Evolutionary conservation across 192 early-diverging fungal species (phyloP).

Genomic region (Anaeromyces robustus): DNA sequence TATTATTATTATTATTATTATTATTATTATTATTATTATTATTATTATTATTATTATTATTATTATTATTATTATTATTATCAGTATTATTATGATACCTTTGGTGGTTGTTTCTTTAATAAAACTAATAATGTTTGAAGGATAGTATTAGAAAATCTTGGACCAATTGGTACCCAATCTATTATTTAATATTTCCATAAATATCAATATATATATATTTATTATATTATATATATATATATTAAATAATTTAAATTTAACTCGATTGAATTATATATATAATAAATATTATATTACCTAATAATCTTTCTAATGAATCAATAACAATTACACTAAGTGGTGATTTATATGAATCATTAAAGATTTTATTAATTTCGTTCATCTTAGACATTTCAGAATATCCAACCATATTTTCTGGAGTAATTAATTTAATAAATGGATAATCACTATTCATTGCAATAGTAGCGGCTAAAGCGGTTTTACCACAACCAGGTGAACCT

Average conservation of each 20-base stretch:
- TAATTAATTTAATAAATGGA: constrained; percentile 94
- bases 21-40: background rate
- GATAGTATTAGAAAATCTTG: constrained; percentile 83
- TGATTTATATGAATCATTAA: constrained; percentile 93
- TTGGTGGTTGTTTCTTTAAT: constrained; percentile 79
- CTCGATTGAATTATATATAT: background rate
- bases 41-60: background rate
- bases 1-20: too few relatives aligned
- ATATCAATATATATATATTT: too few relatives aligned
- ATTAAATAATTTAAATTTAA: background rate
- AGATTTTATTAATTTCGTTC: constrained; percentile 78
- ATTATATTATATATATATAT: background rate
- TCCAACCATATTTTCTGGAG: constrained; percentile 91
- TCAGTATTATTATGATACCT: constrained; percentile 17
- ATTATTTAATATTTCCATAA: background rate
- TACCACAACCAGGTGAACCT: constrained; percentile 70
- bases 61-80: constrained; percentile 5
- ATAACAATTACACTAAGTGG: constrained; percentile 85
- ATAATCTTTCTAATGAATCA: constrained; percentile 81
- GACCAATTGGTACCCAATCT: constrained; percentile 91
- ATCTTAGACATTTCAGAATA: constrained; percentile 71
- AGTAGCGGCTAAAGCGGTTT: constrained; percentile 89
- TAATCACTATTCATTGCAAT: constrained; percentile 80
- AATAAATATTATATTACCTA: too few relatives aligned
- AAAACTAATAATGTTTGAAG: constrained; percentile 87